phyloP scores from a whole-genome alignment of 2,329 filamentous ascomycete genomes.

The Cladosporium sp. region DNA sequence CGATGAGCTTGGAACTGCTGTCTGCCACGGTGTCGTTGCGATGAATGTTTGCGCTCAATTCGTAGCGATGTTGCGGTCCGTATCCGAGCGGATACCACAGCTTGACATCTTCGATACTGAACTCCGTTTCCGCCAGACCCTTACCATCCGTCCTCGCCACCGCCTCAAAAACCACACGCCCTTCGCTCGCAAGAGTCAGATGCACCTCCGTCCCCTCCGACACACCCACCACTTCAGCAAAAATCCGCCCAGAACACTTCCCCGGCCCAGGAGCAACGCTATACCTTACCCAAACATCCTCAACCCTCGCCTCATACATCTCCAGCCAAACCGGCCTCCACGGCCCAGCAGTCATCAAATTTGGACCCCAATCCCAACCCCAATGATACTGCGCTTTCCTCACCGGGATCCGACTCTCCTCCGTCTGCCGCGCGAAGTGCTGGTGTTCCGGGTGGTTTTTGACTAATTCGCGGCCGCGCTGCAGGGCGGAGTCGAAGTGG shows the following conservation, averaged over 20 bases:
- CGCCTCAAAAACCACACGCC: neutral
- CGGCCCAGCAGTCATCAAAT: conserved; percentile 50
- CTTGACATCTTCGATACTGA: neutral
- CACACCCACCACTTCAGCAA: neutral
- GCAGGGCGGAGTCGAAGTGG: conserved; percentile 56
- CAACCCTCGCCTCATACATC: conserved; percentile 64
- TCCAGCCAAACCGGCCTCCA: conserved; percentile 75
- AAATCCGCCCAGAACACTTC: neutral
- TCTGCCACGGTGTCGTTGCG: conserved; percentile 48
- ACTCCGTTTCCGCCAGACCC: neutral
- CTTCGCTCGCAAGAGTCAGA: neutral
- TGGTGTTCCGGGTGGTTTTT: conserved; percentile 56
- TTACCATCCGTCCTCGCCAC: neutral
- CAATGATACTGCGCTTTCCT: conserved; percentile 54
- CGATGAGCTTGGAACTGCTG: conserved; percentile 61
- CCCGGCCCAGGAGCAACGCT: conserved; percentile 16
- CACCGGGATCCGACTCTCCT: conserved; percentile 54
- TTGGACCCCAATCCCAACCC: conserved; percentile 54
- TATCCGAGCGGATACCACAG: neutral
- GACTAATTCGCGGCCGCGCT: conserved; percentile 54
- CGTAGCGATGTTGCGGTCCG: neutral
- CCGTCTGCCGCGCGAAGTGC: conserved; percentile 53
- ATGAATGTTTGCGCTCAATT: neutral
- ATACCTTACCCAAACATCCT: conserved; percentile 65
- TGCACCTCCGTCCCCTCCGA: neutral